phyloP scores from a whole-genome alignment of 2,329 filamentous ascomycete genomes.

The Myriosclerotinia scirpicola region DNA sequence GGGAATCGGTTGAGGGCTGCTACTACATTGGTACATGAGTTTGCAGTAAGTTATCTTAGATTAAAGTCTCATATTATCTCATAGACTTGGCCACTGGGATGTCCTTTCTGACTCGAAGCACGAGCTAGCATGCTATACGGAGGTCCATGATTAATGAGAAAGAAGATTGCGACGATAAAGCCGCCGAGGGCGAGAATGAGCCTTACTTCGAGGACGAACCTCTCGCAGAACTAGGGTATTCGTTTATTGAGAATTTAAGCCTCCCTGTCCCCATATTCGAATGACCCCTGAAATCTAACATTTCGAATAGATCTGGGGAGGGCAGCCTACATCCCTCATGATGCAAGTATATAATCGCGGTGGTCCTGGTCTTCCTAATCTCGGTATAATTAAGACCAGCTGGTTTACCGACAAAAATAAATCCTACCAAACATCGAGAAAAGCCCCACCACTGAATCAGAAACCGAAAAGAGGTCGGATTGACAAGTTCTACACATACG shows the following conservation, averaged over 20 bases:
- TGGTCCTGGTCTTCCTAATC: slow-evolving; percentile 13
- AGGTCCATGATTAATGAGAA: neutral
- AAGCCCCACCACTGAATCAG: neutral
- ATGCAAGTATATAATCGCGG: slow-evolving; percentile 2
- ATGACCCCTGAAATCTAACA: neutral
- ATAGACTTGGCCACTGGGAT: neutral
- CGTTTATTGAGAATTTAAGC: slow-evolving; percentile 11
- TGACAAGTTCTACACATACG: slow-evolving; percentile 9
- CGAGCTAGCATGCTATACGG: slow-evolving; percentile 7
- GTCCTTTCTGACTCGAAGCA: neutral
- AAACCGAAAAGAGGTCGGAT: slow-evolving; percentile 1
- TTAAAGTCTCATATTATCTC: too few relatives aligned
- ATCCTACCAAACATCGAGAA: slow-evolving; percentile 5
- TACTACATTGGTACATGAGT: slow-evolving; percentile 1
- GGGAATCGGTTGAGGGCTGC: neutral
- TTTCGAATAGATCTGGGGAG: slow-evolving; percentile 6
- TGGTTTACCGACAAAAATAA: slow-evolving; percentile 15
- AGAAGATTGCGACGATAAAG: neutral
- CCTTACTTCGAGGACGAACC: slow-evolving; percentile 20
- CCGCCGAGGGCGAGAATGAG: slow-evolving; percentile 6
- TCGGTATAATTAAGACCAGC: slow-evolving; percentile 6
- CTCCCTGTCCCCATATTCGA: neutral
- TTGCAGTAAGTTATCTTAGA: neutral
- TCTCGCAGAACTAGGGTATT: slow-evolving; percentile 17
- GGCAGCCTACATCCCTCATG: neutral